phyloP scores from a whole-genome alignment of 495 filamentous ascomycete species.

The Chaetomium cochliodes region DNA sequence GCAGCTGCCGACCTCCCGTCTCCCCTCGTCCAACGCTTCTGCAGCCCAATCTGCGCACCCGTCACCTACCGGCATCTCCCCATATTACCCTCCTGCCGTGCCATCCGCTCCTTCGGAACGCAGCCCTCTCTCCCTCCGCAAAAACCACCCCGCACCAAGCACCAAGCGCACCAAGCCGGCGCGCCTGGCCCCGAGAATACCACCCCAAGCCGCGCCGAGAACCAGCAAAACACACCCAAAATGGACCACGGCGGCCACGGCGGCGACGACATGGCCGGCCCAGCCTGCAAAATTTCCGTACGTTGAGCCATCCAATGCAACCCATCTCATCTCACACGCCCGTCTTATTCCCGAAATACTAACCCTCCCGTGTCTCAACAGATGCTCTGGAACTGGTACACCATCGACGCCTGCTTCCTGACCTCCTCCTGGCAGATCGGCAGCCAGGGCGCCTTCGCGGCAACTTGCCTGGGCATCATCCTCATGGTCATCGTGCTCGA shows the following conservation, averaged over 20 bases:
- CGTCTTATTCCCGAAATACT: neutral
- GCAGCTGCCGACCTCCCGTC: neutral
- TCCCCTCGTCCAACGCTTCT: neutral
- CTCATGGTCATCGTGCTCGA: slow-evolving; percentile 55
- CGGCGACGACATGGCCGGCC: neutral
- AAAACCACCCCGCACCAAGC: neutral
- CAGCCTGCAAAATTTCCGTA: slow-evolving; percentile 32
- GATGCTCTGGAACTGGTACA: slow-evolving; percentile 64
- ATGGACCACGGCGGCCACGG: slow-evolving; percentile 27
- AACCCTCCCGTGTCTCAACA: slow-evolving; percentile 21
- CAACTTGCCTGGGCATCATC: slow-evolving; percentile 58
- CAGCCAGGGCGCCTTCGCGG: slow-evolving; percentile 51
- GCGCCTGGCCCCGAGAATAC: slow-evolving; percentile 2
- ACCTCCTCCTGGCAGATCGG: slow-evolving; percentile 49
- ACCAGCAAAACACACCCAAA: neutral
- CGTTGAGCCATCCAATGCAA: too few species aligned
- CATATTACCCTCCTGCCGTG: neutral
- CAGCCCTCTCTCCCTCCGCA: neutral
- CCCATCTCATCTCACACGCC: too few species aligned
- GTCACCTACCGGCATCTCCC: neutral
- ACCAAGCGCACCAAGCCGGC: slow-evolving; percentile 2
- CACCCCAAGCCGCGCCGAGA: neutral
- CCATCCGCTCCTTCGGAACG: neutral
- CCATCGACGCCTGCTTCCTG: slow-evolving; percentile 53
- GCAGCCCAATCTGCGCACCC: neutral